These are phyloP conservation scores for Casuarina cunninghamiana DNA, from an alignment of 306 rosid genomes.

Conservation along the genomic window DNA sequence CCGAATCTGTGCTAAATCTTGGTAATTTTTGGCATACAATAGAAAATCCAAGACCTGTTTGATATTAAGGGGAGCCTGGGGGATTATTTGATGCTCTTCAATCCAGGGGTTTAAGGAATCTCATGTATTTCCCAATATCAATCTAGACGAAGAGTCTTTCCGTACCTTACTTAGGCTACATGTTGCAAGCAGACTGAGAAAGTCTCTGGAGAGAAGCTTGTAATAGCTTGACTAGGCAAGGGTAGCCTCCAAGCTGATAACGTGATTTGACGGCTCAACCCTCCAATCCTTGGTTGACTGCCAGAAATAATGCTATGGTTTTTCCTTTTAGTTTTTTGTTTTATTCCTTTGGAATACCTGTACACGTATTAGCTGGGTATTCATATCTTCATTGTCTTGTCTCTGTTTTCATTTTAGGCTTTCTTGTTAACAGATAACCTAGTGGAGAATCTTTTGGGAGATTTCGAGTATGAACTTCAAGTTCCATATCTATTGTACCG, in stretches of 20 bases:
- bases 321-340: neutral
- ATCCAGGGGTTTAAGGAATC: neutral
- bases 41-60: neutral
- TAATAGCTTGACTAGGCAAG: neutral
- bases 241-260: neutral
- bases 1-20: neutral
- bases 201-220: neutral
- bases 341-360: neutral
- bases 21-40: neutral
- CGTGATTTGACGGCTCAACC: neutral
- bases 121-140: neutral
- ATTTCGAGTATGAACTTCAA: constrained; percentile 91
- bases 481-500: constrained; percentile 85
- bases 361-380: neutral
- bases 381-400: neutral
- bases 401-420: neutral
- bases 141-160: neutral
- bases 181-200: neutral
- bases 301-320: neutral
- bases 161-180: neutral
- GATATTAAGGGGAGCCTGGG: neutral
- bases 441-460: constrained; percentile 89
- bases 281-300: neutral
- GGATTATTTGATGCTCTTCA: neutral
- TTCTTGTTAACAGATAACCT: constrained; percentile 66